Percentiles rank a stretch among this genome's conserved stretches.
Evolutionary conservation across 257 asterid genomes (phyloP).

Genomic region (Sherardia arvensis): DNA sequence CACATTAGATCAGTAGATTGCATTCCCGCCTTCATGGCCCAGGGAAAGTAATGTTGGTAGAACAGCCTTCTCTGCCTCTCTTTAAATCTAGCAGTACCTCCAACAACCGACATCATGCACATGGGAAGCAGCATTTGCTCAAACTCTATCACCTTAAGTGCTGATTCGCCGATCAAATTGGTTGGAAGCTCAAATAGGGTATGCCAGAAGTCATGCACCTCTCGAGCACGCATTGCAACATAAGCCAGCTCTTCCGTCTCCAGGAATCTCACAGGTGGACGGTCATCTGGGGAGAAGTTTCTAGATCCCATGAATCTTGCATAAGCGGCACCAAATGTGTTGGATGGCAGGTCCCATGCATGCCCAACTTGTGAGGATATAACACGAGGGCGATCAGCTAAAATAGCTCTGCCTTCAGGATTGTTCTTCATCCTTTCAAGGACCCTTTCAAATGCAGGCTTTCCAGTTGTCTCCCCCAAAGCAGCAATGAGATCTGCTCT

Average conservation of each 20-base stretch:
- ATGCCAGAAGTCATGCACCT: constrained; percentile 97
- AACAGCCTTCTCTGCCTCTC: constrained; percentile 63
- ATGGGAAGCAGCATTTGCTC: constrained; percentile 95
- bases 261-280: constrained; percentile 97
- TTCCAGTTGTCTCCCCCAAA: constrained; percentile 88
- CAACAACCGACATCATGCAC: constrained; percentile 81
- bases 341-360: constrained; percentile 88
- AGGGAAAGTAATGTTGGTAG: constrained; percentile 87
- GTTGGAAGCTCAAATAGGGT: constrained; percentile 85
- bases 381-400: constrained; percentile 79
- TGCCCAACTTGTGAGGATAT: constrained; percentile 72
- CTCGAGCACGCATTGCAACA: constrained; percentile 94
- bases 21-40: constrained; percentile 85
- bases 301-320: constrained; percentile 92
- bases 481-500: constrained; percentile 94
- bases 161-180: constrained; percentile 86
- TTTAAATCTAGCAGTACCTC: constrained; percentile 81
- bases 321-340: constrained; percentile 95
- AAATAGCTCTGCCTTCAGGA: constrained; percentile 72
- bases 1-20: constrained; percentile 75
- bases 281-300: constrained; percentile 87
- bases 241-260: constrained; percentile 86
- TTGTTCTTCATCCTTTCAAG: constrained; percentile 71
- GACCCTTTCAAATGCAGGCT: constrained; percentile 75
- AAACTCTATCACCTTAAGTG: constrained; percentile 81